Percentiles rank a stretch among this genome's conserved stretches.
These are phyloP conservation scores for Pichia sp. DNA, from an alignment of 1,139 yeast species.

Conservation along the genomic window DNA sequence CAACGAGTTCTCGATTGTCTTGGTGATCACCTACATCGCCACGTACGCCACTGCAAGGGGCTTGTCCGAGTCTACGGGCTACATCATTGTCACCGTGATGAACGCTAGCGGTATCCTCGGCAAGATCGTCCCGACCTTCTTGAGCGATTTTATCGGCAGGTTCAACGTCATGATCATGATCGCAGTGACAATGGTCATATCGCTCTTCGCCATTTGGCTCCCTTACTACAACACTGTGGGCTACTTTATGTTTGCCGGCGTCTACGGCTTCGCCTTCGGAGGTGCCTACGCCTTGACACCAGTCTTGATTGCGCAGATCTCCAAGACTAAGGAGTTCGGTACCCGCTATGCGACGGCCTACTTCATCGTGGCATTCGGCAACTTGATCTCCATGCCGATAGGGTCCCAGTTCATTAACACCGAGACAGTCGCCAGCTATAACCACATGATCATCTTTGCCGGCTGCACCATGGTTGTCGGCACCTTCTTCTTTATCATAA, in stretches of 20 bases:
- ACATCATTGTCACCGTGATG: slow-evolving; percentile 44
- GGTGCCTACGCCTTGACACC: slow-evolving; percentile 29
- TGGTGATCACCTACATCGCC: slow-evolving; percentile 39
- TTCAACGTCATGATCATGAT: slow-evolving; percentile 47
- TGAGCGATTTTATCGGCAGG: slow-evolving; percentile 49
- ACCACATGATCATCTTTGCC: slow-evolving; percentile 36
- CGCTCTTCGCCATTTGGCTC: slow-evolving; percentile 44
- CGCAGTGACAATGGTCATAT: slow-evolving; percentile 30
- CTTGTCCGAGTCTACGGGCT: slow-evolving; percentile 40
- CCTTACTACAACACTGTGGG: slow-evolving; percentile 37
- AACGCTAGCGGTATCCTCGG: slow-evolving; percentile 50
- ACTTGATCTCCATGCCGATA: slow-evolving; percentile 50
- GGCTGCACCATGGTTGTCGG: slow-evolving; percentile 34
- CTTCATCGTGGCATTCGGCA: slow-evolving; percentile 57
- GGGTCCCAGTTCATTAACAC: slow-evolving; percentile 49
- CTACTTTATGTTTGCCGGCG: slow-evolving; percentile 37
- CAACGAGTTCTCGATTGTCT: slow-evolving; percentile 28
- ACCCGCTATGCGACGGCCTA: slow-evolving; percentile 68
- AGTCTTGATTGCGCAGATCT: slow-evolving; percentile 56
- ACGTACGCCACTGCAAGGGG: slow-evolving; percentile 48
- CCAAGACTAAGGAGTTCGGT: slow-evolving; percentile 62
- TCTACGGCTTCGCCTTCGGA: slow-evolving; percentile 38
- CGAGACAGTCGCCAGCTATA: slow-evolving; percentile 29
- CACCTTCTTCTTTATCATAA: slow-evolving; percentile 28
- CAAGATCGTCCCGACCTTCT: slow-evolving; percentile 45